Evolutionary conservation across 1,284 basidiomycete genomes (phyloP), one percentile per base, ranked within the genome.

Genomic region (Sphagnurus paluster): DNA sequence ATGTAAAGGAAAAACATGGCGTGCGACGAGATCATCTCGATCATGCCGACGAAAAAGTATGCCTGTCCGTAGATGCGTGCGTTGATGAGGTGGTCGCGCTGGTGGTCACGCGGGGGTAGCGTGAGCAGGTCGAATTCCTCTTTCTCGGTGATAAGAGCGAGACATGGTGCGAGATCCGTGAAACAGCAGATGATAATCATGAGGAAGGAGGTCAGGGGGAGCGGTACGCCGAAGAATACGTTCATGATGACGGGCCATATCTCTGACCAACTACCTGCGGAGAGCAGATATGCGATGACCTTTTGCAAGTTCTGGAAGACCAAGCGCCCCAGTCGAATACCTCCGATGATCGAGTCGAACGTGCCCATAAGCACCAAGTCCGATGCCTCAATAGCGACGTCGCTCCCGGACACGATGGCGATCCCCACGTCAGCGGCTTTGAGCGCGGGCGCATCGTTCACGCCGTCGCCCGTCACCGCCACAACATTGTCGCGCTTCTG

Each of bases 221-320:
- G 52, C 3, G 54, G 54, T 5, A 56, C 49, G 25, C 54, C 54
- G 9, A 56, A 45, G 21, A 32, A 54, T 10, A 49, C 52, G 14
- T 54, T 54, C 20, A 54, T n/a, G 17, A 56, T 13, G 2, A 56
- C 54, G 8, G 54, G 54, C 54, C 54, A 56, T 9, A 33, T 39
- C 33, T 56, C 52, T 13, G 54, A 53, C 54, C 54, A 56, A 24
- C 54, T 64, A 64, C 78, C 68, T 41, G 76, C 76, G 34, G 75
- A 74, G 20, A 75, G 59, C 11, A 77, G 61, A 50, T 75, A 75
- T 6, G 75, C 52, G 19, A 74, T 72, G 8, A 75, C 72, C 56
- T 79, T 79, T 56, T 80, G 77, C 39, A 89, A 62, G 58, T 89
- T 89, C 56, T 85, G 82, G 60, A 80, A 87, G 17, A 83, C 81